Percentiles rank a stretch among this genome's conserved stretches.
Conservation (phyloP, 2,329 filamentous ascomycete genomes). For the Pseudogymnoascus sp. region DNA sequence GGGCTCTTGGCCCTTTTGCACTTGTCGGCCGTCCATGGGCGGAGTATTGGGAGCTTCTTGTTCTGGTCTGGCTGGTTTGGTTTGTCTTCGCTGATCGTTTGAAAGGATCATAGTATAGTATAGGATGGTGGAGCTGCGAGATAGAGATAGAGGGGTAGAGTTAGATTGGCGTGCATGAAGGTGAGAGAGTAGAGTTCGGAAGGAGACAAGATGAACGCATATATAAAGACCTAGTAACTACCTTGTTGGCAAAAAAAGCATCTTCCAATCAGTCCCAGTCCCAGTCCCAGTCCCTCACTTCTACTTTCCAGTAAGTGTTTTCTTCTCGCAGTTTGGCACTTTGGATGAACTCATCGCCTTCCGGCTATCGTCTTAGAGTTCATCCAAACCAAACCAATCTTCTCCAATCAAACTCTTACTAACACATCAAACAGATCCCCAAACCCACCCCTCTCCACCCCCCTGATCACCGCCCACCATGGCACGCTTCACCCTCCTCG, state of each 20-base stretch:
- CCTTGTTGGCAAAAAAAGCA: neutral
- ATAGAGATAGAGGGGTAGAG: neutral
- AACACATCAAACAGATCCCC: neutral
- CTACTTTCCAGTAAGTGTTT: conserved; percentile 3
- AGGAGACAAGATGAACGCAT: neutral
- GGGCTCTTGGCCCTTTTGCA: conserved; percentile 4
- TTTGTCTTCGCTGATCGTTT: neutral
- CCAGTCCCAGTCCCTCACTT: neutral
- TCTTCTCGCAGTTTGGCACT: neutral
- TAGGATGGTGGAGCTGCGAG: neutral
- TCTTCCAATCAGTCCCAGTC: neutral
- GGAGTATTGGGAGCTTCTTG: neutral
- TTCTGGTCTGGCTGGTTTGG: neutral
- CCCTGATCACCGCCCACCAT: neutral
- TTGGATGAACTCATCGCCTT: neutral
- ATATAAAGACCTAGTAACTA: neutral
- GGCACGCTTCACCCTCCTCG: conserved; percentile 15
- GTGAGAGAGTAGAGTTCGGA: neutral
- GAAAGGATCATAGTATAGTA: neutral
- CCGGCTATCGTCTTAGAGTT: neutral
- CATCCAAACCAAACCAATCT: neutral
- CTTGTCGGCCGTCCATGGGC: neutral
- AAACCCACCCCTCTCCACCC: neutral
- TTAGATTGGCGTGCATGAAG: neutral
- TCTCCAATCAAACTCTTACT: neutral